Base-by-base conservation (phyloP, 2,329 filamentous ascomycete genomes). In the Purpureocillium lavendulum region DNA sequence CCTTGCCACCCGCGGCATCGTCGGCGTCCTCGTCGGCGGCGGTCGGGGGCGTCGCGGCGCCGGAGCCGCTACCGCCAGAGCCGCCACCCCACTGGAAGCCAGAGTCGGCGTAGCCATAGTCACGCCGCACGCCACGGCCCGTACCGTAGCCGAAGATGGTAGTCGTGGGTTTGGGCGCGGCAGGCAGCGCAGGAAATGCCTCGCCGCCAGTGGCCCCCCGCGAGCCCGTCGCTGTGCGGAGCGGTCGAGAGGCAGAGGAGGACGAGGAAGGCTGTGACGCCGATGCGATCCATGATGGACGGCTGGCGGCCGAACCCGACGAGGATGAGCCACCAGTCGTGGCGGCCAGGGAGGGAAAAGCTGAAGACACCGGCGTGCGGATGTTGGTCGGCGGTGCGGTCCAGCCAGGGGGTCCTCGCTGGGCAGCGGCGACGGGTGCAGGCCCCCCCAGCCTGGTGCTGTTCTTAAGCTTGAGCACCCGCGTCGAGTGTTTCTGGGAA, bases 131-230 rank as follows among this genome's bases (percentile, higher is more conserved):
- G 26, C 67, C 58, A 4, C 63, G 57, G 4, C 76, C 64, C 4
- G 64, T 59, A 2, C 77, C 77, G 49, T 80, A 80, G 3, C 75
- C 75, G 40, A 80, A 79, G 33, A 81, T 77, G 1, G 74, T 77
- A 2, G 74, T 78, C 32, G 67, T 66, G 3, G 75, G 74, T 52
- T 81, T 96, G 1, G 84, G 74, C 1, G 87, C 88, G 0, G 80
- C 71, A 0, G 89, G 89, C 1, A 96, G 71, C 2, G 87, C 82
- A 0, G 89, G 90, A 61, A 96, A 96, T 0, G 80, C 78, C 45
- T 89, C 82, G 33, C 64, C 62, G 35, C 58, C 61, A 24, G 53
- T 54, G 18, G 52, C 18, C 11, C 44, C 40, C 52, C 18, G 40
- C 46, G 28, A 29, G 42, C n/a, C 41, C 48, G 40, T 46, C 46